Evolutionary conservation across 73 alveolate genomes (phyloP), one percentile per base, ranked within the genome.

Genomic region (Paramecium pentaurelia): DNA sequence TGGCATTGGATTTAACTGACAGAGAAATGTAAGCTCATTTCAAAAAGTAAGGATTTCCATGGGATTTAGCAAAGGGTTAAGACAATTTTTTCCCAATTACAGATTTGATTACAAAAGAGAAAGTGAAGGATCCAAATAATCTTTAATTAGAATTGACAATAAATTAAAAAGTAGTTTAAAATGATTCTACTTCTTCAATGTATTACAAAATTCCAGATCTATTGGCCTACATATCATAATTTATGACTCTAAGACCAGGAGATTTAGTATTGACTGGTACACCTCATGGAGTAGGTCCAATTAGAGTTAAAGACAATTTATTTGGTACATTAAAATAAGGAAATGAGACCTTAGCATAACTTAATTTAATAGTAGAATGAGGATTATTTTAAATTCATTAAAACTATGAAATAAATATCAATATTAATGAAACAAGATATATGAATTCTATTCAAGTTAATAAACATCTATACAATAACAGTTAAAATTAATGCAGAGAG

Each of bases 261-360:
- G 99, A 96, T 60, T 64, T 96, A 77, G 40, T 96, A 8, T 60
- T 96, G 85, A 96, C 99, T 6, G 99, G 99, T 1, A 96, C 99
- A 49, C 99, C 99, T 0, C 95, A 90, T 30, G 97, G 97, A 10
- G 96, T 95, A 0, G 98, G 98, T 27, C 98, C 97, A 8, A 87
- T 96, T 28, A 89, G 86, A 28, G 68, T 36, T 10, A 97, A 97
- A 8, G 98, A 96, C 70, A 45, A 64, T 9, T 42, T 87, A 40
- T 28, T 20, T 11, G 93, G 88, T 6, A 75, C 59, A 20, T 18
- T 75, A 18, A 37, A 37, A 16, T 37, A 40, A 37, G 88, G 20
- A 7, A 37, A 37, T 7, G 34, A 37, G 37, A n/a, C 42, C 6
- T 75, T 75, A 34, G 32, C 68, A 10, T 2, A 75, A 75, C 34